These are phyloP conservation scores for Suillus americanus DNA, from an alignment of 768 basidiomycete genomes.

Conservation along the genomic window DNA sequence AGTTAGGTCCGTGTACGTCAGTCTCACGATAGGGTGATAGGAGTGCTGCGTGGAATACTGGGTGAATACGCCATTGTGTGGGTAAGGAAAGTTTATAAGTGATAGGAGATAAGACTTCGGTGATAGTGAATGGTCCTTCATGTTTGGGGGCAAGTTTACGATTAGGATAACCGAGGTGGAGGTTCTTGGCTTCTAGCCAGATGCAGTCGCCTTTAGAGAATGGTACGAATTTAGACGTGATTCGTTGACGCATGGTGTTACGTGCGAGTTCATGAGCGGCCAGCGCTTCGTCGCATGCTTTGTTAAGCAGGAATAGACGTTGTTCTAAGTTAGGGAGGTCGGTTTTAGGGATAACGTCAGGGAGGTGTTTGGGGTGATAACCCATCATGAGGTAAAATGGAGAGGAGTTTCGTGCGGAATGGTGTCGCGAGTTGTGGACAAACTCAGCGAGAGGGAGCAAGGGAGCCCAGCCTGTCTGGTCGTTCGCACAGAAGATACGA, in stretches of 20 bases:
- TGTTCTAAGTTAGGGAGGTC: too few relatives aligned
- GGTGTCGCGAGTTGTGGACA: neutral
- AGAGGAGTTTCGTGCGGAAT: neutral
- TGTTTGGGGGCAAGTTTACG: neutral
- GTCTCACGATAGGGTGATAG: neutral
- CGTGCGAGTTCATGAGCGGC: slow-evolving; percentile 1
- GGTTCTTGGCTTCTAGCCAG: slow-evolving; percentile 3
- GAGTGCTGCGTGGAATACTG: neutral
- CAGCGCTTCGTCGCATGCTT: neutral
- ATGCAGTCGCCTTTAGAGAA: slow-evolving; percentile 2
- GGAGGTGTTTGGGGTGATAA: neutral
- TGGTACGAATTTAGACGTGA: neutral
- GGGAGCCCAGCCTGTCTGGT: neutral
- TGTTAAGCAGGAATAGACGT: too few relatives aligned
- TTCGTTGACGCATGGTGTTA: neutral
- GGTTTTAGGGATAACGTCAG: too few relatives aligned
- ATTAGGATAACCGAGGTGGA: neutral
- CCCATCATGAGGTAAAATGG: neutral
- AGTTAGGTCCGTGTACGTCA: neutral
- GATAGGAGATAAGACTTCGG: neutral
- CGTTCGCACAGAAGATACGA: neutral
- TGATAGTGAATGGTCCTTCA: slow-evolving; percentile 4
- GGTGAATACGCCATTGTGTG: slow-evolving; percentile 1
- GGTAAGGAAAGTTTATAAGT: neutral
- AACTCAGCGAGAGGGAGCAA: neutral